Conservation (phyloP, 495 filamentous ascomycete species). For the Aspergillus asperescens region DNA sequence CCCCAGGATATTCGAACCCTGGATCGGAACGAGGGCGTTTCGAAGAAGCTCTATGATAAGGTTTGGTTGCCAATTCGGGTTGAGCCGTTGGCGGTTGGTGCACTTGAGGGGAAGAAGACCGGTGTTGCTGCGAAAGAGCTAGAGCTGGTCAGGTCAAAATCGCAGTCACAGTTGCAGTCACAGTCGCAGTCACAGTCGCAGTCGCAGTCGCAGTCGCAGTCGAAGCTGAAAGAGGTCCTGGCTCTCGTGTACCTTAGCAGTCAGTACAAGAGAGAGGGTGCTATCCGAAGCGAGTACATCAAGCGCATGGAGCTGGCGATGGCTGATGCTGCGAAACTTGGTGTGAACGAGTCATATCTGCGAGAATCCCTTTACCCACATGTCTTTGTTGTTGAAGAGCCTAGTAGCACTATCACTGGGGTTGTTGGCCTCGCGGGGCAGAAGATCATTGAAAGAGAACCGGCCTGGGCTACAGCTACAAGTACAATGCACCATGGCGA, state of each 20-base stretch:
- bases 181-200: neutral
- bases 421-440: too few species aligned
- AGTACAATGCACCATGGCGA: too few species aligned
- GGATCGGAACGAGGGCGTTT: neutral
- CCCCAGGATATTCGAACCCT: neutral
- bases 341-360: neutral
- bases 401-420: too few species aligned
- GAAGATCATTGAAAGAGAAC: too few species aligned
- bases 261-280: neutral
- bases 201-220: neutral
- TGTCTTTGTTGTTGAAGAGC: too few species aligned
- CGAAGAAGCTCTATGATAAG: neutral
- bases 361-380: slow-evolving; percentile 3
- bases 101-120: neutral
- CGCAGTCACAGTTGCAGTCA: neutral
- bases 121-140: neutral
- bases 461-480: too few species aligned
- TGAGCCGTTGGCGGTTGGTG: neutral
- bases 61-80: neutral
- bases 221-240: neutral
- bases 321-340: slow-evolving; percentile 1
- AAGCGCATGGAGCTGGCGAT: slow-evolving; percentile 1
- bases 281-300: neutral
- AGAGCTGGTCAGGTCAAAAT: neutral
- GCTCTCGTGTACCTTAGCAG: slow-evolving; percentile 7